Evolutionary conservation across 2,329 filamentous ascomycete species (phyloP).

Genomic region (Xylariaceae sp.): DNA sequence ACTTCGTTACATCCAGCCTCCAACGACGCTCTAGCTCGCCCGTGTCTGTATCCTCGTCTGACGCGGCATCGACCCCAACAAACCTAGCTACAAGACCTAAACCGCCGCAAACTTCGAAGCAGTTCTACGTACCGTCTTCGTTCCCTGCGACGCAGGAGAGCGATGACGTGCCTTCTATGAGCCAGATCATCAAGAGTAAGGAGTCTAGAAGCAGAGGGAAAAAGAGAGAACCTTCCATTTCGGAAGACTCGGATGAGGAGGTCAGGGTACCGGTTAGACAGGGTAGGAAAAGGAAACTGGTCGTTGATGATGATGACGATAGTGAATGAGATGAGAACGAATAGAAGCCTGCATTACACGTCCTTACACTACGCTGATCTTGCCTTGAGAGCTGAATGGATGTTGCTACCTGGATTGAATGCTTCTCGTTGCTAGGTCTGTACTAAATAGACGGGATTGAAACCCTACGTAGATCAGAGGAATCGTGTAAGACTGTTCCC

Average conservation of each 20-base stretch:
- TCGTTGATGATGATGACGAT: slow-evolving; percentile 18
- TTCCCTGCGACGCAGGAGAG: slow-evolving; percentile 24
- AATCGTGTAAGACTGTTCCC: no score
- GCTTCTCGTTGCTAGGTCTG: no score
- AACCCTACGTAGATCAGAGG: no score
- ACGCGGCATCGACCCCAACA: slow-evolving; percentile 14
- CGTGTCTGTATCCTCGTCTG: slow-evolving; percentile 17
- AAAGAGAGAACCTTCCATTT: background rate
- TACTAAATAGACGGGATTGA: no score
- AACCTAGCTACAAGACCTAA: background rate
- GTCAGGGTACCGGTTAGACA: background rate
- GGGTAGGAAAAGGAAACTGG: slow-evolving; percentile 1
- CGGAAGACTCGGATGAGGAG: slow-evolving; percentile 1
- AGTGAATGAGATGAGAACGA: slow-evolving; percentile 12
- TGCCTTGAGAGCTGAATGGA: slow-evolving; percentile 4
- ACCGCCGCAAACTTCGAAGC: slow-evolving; percentile 5
- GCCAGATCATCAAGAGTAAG: slow-evolving; percentile 24
- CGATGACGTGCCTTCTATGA: slow-evolving; percentile 30
- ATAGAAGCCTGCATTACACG: background rate
- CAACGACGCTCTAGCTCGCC: slow-evolving; percentile 24
- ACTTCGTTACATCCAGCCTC: slow-evolving; percentile 26
- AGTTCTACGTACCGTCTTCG: slow-evolving; percentile 23
- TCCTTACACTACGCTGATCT: background rate
- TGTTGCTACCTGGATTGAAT: no score
- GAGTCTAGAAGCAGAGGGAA: slow-evolving; percentile 5